These are phyloP conservation scores for Cercospora janseana DNA, from an alignment of 2,329 filamentous ascomycete genomes.

Conservation along the genomic window DNA sequence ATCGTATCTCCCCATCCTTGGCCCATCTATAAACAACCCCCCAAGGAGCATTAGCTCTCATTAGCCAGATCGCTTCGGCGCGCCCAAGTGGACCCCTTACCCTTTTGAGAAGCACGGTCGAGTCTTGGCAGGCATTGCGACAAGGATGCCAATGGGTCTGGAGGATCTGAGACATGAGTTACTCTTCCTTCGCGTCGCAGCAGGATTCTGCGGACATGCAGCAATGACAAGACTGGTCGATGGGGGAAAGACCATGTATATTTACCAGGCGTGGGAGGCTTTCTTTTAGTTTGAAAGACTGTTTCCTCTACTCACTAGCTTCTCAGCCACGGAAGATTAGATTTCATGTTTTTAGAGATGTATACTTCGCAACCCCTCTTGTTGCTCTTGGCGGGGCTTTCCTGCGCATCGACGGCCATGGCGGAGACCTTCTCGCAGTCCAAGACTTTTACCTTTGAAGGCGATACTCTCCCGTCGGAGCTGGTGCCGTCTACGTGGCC, in stretches of 20 bases:
- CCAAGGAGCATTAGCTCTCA: not conserved
- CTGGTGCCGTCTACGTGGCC: conserved; percentile 4
- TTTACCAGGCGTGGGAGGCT: too few relatives aligned
- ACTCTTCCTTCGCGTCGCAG: not conserved
- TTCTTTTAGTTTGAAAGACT: too few relatives aligned
- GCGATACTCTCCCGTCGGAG: conserved; percentile 8
- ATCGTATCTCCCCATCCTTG: not conserved
- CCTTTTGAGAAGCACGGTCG: not conserved
- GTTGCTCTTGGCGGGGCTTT: not conserved
- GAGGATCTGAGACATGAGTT: not conserved
- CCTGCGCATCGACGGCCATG: not conserved
- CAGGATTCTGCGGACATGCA: too few relatives aligned
- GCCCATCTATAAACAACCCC: not conserved
- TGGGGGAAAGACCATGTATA: too few relatives aligned
- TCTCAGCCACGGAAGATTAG: too few relatives aligned
- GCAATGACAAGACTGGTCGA: too few relatives aligned
- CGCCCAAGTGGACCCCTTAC: not conserved
- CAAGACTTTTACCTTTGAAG: conserved; percentile 9
- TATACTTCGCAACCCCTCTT: not conserved
- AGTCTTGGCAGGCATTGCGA: not conserved
- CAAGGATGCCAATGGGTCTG: conserved; percentile 1
- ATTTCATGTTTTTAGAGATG: too few relatives aligned
- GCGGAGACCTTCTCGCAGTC: conserved; percentile 9
- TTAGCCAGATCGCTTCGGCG: not conserved
- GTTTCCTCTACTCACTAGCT: too few relatives aligned